Evolutionary conservation across 176 grass and related monocot species (phyloP).

Genomic region (Ensete glaucum): DNA sequence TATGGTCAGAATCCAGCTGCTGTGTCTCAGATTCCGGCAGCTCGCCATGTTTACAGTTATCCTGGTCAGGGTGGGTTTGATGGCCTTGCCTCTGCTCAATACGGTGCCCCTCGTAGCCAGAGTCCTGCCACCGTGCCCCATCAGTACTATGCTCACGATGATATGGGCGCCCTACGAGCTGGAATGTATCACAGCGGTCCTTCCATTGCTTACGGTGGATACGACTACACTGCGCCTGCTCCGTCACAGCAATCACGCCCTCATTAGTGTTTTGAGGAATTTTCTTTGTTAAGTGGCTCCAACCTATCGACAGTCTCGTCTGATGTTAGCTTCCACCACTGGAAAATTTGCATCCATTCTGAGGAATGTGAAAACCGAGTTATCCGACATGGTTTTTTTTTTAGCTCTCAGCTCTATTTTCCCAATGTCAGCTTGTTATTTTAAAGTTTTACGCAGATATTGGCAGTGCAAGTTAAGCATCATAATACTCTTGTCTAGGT

Average conservation of each 20-base stretch:
- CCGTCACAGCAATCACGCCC: constrained; percentile 1
- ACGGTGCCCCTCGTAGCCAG: constrained; percentile 10
- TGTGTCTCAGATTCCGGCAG: constrained; percentile 3
- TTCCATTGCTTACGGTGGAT: constrained; percentile 8
- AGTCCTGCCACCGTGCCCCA: constrained; percentile 9
- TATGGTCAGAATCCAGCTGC: neutral
- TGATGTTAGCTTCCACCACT: no score
- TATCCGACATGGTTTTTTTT: no score
- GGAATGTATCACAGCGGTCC: neutral
- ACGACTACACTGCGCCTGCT: constrained; percentile 5
- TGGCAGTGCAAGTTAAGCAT: no score
- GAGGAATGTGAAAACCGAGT: no score
- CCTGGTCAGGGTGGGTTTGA: constrained; percentile 12
- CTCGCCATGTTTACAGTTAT: constrained; percentile 10
- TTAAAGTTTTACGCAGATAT: no score
- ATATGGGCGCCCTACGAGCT: neutral
- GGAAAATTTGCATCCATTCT: no score
- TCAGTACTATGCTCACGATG: constrained; percentile 13
- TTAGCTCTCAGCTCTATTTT: no score
- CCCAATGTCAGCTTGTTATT: no score
- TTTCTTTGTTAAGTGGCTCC: no score
- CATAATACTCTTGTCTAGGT: no score
- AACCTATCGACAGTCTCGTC: no score
- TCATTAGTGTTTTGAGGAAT: neutral
- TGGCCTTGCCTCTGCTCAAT: constrained; percentile 12